phyloP scores from a whole-genome alignment of 73 alveolate species.

The Diophrys appendiculata region DNA sequence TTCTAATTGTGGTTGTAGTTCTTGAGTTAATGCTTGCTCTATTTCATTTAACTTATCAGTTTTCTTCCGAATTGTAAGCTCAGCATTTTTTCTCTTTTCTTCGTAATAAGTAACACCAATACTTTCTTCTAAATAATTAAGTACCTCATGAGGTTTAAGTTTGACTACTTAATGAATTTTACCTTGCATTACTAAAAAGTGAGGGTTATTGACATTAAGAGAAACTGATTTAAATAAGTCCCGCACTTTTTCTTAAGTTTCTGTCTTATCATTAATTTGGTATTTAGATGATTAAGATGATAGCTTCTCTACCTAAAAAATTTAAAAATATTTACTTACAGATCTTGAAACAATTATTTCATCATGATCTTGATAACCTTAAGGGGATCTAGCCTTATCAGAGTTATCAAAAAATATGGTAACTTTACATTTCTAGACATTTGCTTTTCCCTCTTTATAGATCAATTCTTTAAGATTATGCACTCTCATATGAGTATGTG shows the following conservation, averaged over 20 bases:
- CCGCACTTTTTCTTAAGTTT: constrained; percentile 84
- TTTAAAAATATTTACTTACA: constrained; percentile 22
- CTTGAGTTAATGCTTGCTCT: constrained; percentile 19
- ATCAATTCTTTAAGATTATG: constrained; percentile 95
- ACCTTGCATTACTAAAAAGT: constrained; percentile 98
- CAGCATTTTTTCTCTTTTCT: constrained; percentile 89
- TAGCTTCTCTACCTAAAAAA: background rate
- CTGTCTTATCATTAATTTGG: constrained; percentile 85
- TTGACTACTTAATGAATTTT: constrained; percentile 97
- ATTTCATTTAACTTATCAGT: constrained; percentile 88
- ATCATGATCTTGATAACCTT: constrained; percentile 60
- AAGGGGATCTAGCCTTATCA: constrained; percentile 77
- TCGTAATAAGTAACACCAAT: constrained; percentile 97
- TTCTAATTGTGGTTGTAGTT: constrained; percentile 14
- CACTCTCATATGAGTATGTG: constrained; percentile 88
- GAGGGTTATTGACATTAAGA: constrained; percentile 97
- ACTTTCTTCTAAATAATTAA: constrained; percentile 94
- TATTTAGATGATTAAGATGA: constrained; percentile 79
- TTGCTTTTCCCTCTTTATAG: constrained; percentile 98
- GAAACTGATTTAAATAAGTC: constrained; percentile 84
- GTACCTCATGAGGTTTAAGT: constrained; percentile 93
- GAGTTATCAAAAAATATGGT: constrained; percentile 94
- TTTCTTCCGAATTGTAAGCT: constrained; percentile 81
- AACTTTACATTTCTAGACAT: constrained; percentile 97
- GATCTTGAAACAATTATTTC: constrained; percentile 81